Evolutionary conservation across 2,329 filamentous ascomycete species (phyloP).

Genomic region (Malbranchea zuffiana): DNA sequence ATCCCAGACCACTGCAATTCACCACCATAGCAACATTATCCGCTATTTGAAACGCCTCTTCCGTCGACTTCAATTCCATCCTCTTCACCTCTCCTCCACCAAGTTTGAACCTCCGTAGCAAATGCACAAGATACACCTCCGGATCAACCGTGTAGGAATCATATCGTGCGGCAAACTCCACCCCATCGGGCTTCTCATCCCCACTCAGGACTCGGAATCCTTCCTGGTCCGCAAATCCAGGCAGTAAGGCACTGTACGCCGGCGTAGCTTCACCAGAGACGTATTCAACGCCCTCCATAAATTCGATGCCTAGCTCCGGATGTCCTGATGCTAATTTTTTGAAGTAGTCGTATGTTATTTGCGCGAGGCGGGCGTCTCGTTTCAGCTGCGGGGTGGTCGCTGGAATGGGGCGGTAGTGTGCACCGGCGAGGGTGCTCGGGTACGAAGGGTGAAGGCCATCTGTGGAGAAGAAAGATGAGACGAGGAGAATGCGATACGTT

Average conservation of each 20-base stretch:
- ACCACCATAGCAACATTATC: slow-evolving; percentile 30
- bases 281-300: slow-evolving; percentile 33
- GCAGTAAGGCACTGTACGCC: slow-evolving; percentile 24
- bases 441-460: slow-evolving; percentile 29
- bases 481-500: slow-evolving; percentile 26
- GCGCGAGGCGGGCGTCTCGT: slow-evolving; percentile 29
- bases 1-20: slow-evolving; percentile 37
- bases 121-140: slow-evolving; percentile 33
- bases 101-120: slow-evolving; percentile 32
- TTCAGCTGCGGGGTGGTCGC: slow-evolving; percentile 27
- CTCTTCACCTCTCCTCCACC: slow-evolving; percentile 26
- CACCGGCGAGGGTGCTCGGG: slow-evolving; percentile 38
- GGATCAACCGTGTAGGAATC: slow-evolving; percentile 35
- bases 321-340: slow-evolving; percentile 25
- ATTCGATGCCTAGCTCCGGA: slow-evolving; percentile 29
- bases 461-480: slow-evolving; percentile 33
- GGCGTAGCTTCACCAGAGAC: slow-evolving; percentile 19
- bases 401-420: slow-evolving; percentile 38
- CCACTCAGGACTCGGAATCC: slow-evolving; percentile 24
- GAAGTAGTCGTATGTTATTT: slow-evolving; percentile 31
- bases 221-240: slow-evolving; percentile 28
- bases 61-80: slow-evolving; percentile 13
- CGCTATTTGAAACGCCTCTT: slow-evolving; percentile 30
- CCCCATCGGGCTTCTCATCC: slow-evolving; percentile 24
- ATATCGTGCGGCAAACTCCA: slow-evolving; percentile 35